These are phyloP conservation scores for Penicillium concentricum DNA, from an alignment of 2,329 filamentous ascomycete species.

Conservation along the genomic window DNA sequence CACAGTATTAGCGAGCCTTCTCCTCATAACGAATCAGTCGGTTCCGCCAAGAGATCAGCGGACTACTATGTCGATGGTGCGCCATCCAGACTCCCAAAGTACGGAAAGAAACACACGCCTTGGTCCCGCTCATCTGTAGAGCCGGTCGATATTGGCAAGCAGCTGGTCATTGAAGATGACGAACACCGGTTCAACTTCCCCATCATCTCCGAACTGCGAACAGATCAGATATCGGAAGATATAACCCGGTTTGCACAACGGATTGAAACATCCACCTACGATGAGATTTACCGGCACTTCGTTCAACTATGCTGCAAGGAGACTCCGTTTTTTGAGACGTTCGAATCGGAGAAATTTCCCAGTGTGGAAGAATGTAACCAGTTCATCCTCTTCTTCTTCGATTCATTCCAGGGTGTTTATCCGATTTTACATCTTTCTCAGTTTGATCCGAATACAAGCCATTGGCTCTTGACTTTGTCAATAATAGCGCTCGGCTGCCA, in stretches of 20 bases:
- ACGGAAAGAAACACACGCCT: constrained; percentile 22
- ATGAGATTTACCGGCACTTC: constrained; percentile 32
- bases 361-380: constrained; percentile 23
- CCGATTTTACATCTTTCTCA: constrained; percentile 42
- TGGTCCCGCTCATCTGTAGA: constrained; percentile 17
- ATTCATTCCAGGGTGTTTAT: constrained; percentile 41
- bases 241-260: constrained; percentile 5
- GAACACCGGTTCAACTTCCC: constrained; percentile 27
- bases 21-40: constrained; percentile 19
- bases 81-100: constrained; percentile 26
- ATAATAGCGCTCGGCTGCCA: constrained; percentile 44
- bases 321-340: constrained; percentile 31
- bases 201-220: constrained; percentile 13
- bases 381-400: constrained; percentile 39
- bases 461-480: constrained; percentile 44
- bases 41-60: constrained; percentile 23
- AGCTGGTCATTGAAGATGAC: constrained; percentile 11
- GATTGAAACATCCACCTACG: constrained; percentile 29
- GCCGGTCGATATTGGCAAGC: constrained; percentile 6
- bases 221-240: constrained; percentile 20
- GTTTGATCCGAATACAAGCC: constrained; percentile 36
- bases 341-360: constrained; percentile 34
- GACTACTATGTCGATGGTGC: constrained; percentile 32
- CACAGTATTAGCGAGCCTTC: constrained; percentile 24
- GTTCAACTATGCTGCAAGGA: constrained; percentile 31